Evolutionary conservation across 345 rosid species (phyloP), one percentile per base, ranked within the genome.

Genomic region (Melaleuca alternifolia): DNA sequence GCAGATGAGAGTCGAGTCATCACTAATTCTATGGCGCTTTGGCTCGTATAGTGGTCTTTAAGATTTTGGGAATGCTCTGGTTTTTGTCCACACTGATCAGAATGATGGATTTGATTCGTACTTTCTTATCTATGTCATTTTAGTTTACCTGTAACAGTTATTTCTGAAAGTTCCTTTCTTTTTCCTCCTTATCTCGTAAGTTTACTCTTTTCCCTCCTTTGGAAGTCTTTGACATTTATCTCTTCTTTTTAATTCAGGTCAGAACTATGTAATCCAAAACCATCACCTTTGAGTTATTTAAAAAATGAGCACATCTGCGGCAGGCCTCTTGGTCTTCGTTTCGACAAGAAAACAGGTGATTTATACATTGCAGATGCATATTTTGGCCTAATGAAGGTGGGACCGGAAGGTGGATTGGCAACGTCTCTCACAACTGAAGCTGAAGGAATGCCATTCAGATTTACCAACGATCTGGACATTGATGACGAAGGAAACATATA

Each of bases 281-380:
- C 95, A 46, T 95, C 95, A n/a, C 88, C 94, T 83, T 16, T 85
- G 84, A 88, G 88, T 88, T 95, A 97, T 91, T 84, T 94, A 92
- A 91, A 90, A 91, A 91, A 95, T 87, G 99, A 97, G 88, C 99
- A 97, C 89, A 93, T 96, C 59, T 97, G 99, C 85, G 99, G 99
- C 54, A 93, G 99, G 89, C 99, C 98, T 88, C 88, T 97, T 83
- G 99, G 99, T 59, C 96, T 97, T 33, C 95, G 96, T 12, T 97
- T 97, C 83, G 90, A 95, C 84, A 95, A 94, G 92, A 93, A 90
- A 88, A 94, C 92, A 2, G 98, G 99, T 6, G 98, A 95, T 88
- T 92, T 97, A 62, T 97, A 94, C 90, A 96, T 97, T 13, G 99
- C 98, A 15, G 99, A 97, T 86, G 99, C 99, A 4, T 97, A 96